Conservation (phyloP, 1,284 basidiomycete genomes). For the Ceratobasidium papillatum region DNA sequence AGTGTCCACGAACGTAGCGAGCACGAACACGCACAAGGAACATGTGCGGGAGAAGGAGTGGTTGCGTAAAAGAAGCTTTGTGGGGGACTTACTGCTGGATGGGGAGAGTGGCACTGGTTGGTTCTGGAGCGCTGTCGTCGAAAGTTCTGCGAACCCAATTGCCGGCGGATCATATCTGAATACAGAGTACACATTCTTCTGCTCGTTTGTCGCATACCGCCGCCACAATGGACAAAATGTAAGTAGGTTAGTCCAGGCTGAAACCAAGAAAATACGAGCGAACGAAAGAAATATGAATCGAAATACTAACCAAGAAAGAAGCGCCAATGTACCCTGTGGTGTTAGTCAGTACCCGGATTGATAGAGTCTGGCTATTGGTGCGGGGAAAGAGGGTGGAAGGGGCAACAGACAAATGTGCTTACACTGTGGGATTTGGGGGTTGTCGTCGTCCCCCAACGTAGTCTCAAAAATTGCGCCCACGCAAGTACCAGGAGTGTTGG, state of each 20-base stretch:
- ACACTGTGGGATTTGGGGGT: constrained; percentile 36
- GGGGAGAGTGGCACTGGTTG: constrained; percentile 13
- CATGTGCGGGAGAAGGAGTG: not conserved
- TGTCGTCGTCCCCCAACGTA: constrained; percentile 15
- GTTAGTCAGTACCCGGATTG: not conserved
- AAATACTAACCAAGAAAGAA: constrained; percentile 41
- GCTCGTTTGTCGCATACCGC: not conserved
- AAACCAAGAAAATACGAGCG: not conserved
- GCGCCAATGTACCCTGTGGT: constrained; percentile 42
- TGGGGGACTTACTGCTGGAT: not conserved
- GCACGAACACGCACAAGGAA: not conserved
- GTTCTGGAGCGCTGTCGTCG: constrained; percentile 40
- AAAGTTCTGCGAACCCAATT: constrained; percentile 77
- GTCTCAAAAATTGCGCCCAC: constrained; percentile 48
- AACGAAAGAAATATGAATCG: not conserved
- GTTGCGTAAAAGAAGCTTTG: not conserved
- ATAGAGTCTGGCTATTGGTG: not conserved
- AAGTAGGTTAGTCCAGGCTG: constrained; percentile 1
- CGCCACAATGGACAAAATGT: not conserved
- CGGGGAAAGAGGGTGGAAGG: not conserved
- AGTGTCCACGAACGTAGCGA: not conserved
- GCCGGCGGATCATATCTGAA: constrained; percentile 78
- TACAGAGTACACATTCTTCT: constrained; percentile 92
- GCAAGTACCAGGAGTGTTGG: constrained; percentile 20
- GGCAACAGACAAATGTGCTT: constrained; percentile 10